Evolutionary conservation across 75 land plant genomes (phyloP), one percentile per base, ranked within the genome.

Genomic region (Isoetes taiwanensis): DNA sequence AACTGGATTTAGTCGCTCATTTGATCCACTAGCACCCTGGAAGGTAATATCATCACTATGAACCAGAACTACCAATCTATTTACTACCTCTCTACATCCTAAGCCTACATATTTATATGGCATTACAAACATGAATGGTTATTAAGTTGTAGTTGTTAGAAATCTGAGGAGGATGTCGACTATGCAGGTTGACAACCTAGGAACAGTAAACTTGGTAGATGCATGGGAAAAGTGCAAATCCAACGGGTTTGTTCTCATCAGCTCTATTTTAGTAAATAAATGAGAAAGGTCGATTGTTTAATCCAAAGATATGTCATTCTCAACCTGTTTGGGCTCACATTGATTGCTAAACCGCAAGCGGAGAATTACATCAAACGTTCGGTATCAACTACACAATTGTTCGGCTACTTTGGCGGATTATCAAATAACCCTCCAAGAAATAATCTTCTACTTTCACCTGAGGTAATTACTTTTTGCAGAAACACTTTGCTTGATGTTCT

Each of bases 381-480:
- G 96, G 96, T 17, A 85, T 90, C 27, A 72, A 90, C 48, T 90
- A 80, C 61, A 90, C 96, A 12, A 82, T 90, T 34, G 67, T 90
- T 59, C 75, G 96, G 78, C 96, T n/a, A n/a, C n/a, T n/a, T 90
- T 61, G 96, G 96, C 28, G 96, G 90, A 8, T 65, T 90, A 54
- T 73, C 65, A 62, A 74, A 90, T 58, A 83, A 85, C 11, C 80
- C 85, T 0, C 89, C 96, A 12, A 68, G 63, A 31, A 90, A 82
- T 8, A 90, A 80, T 41, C 59, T 90, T 41, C 70, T 82, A 11
- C 77, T 90, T 77, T 62, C 74, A 28, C 66, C 72, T 16, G 90
- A 90, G 86, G 96, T 85, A 69, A 25, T n/a, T n/a, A n/a, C n/a
- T n/a, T n/a, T n/a, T n/a, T n/a, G n/a, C n/a, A n/a, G n/a, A n/a